A percentile compares a stretch with the other conserved stretches of the same genome.
These are phyloP conservation scores for Solanum clarkiae DNA, from an alignment of 257 asterid genomes.

Conservation along the genomic window DNA sequence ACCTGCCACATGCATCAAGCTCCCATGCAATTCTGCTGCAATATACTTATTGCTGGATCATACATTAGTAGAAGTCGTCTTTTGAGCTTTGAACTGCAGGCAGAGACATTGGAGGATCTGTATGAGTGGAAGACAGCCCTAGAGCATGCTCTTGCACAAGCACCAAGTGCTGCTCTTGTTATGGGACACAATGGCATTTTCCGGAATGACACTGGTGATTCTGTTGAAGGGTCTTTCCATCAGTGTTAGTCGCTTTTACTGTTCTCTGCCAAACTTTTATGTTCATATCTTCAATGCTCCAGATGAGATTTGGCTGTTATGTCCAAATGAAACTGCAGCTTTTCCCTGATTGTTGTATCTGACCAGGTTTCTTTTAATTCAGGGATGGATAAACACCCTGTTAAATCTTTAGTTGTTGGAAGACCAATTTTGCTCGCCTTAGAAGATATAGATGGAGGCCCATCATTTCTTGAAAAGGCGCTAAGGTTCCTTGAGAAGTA, in stretches of 20 bases:
- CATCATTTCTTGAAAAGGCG: constrained; percentile 93
- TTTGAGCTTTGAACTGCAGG: constrained; percentile 29
- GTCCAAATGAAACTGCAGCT: background rate
- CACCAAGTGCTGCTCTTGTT: constrained; percentile 91
- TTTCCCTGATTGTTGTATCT: background rate
- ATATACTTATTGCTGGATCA: background rate
- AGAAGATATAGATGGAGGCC: constrained; percentile 95
- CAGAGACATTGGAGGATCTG: constrained; percentile 85
- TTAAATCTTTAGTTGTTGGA: constrained; percentile 88
- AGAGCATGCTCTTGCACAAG: constrained; percentile 86
- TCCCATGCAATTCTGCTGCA: background rate
- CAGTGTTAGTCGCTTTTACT: constrained; percentile 45
- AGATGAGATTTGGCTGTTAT: background rate
- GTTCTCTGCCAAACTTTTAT: background rate
- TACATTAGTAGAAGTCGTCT: background rate
- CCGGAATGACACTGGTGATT: constrained; percentile 56
- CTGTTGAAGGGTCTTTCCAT: constrained; percentile 64
- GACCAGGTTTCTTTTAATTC: constrained; percentile 13
- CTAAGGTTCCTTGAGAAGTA: constrained; percentile 79
- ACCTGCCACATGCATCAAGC: background rate
- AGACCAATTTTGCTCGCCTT: constrained; percentile 88
- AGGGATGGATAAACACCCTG: constrained; percentile 91
- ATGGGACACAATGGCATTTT: constrained; percentile 94
- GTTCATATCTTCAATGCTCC: background rate
- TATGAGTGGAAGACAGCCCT: constrained; percentile 93